Conservation (phyloP, 495 filamentous ascomycete species). For the Hypoxylon crocopeplum region DNA sequence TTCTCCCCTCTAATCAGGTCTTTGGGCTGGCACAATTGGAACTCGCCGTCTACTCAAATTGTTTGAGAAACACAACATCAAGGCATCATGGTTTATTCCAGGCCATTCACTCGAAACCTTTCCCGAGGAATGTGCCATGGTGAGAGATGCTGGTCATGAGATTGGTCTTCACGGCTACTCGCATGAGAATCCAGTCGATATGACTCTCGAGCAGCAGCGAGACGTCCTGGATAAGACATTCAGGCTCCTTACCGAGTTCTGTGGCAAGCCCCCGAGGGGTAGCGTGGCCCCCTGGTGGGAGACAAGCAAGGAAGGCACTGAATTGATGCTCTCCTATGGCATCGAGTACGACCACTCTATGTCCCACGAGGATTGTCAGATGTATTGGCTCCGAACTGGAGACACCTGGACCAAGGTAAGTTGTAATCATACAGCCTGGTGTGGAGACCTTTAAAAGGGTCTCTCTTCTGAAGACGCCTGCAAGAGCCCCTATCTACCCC, state of each 20-base stretch:
- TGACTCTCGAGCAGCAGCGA: slow-evolving; percentile 76
- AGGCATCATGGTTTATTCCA: slow-evolving; percentile 83
- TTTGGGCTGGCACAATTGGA: slow-evolving; percentile 77
- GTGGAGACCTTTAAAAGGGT: no score
- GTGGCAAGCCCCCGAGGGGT: slow-evolving; percentile 74
- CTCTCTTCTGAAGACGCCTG: no score
- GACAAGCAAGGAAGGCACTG: slow-evolving; percentile 68
- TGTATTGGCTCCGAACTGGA: slow-evolving; percentile 60
- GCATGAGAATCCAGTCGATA: slow-evolving; percentile 76
- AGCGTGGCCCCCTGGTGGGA: slow-evolving; percentile 75
- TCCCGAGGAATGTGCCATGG: slow-evolving; percentile 74
- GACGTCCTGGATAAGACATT: slow-evolving; percentile 81
- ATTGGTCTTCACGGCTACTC: slow-evolving; percentile 79
- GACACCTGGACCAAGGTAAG: slow-evolving; percentile 51
- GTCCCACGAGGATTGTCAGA: slow-evolving; percentile 62
- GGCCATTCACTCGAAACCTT: slow-evolving; percentile 81
- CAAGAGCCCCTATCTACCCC: not conserved
- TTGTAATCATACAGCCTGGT: not conserved
- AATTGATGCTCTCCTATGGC: slow-evolving; percentile 70
- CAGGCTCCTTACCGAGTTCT: slow-evolving; percentile 73
- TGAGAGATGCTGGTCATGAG: slow-evolving; percentile 79
- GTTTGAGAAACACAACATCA: slow-evolving; percentile 81
- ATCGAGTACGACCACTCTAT: slow-evolving; percentile 65
- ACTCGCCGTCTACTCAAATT: slow-evolving; percentile 75
- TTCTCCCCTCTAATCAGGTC: slow-evolving; percentile 49